Conservation (phyloP, 331 rosid genomes). For the Pyrus hybrid region DNA sequence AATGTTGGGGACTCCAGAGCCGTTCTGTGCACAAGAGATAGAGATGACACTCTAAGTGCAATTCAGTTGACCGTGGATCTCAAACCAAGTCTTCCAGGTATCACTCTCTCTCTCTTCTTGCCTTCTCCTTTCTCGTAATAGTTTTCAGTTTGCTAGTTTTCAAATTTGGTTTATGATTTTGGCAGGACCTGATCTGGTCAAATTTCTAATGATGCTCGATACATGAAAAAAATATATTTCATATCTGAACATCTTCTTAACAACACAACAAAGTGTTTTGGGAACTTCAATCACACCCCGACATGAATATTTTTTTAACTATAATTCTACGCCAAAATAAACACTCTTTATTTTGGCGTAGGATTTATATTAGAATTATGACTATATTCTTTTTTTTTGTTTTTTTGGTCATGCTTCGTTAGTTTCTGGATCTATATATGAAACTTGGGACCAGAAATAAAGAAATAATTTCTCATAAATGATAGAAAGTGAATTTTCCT, state of each 20-base stretch:
- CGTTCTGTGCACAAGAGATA: constrained; percentile 78
- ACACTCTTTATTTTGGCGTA: not conserved
- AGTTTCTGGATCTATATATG: not conserved
- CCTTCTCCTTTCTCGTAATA: not conserved
- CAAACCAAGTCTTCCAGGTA: constrained; percentile 96
- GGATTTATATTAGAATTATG: not conserved
- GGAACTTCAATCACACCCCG: not conserved
- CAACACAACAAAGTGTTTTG: not conserved
- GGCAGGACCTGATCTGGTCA: not conserved
- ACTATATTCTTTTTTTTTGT: not conserved
- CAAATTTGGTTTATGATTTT: not conserved
- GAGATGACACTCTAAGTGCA: constrained; percentile 51
- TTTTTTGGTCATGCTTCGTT: not conserved
- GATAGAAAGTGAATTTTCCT: not conserved
- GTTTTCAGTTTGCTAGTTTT: not conserved
- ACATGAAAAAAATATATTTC: not conserved
- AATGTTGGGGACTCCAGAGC: constrained; percentile 98
- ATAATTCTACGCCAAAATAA: too few species aligned
- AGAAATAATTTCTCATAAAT: too few species aligned
- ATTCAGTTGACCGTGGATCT: constrained; percentile 97
- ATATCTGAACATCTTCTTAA: too few species aligned
- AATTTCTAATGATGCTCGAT: not conserved
- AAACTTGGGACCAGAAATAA: not conserved
- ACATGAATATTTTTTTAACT: too few species aligned
- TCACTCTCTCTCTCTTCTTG: constrained; percentile 4